Conservation (phyloP, 1,284 basidiomycete species). For the Trametes polyzona region DNA sequence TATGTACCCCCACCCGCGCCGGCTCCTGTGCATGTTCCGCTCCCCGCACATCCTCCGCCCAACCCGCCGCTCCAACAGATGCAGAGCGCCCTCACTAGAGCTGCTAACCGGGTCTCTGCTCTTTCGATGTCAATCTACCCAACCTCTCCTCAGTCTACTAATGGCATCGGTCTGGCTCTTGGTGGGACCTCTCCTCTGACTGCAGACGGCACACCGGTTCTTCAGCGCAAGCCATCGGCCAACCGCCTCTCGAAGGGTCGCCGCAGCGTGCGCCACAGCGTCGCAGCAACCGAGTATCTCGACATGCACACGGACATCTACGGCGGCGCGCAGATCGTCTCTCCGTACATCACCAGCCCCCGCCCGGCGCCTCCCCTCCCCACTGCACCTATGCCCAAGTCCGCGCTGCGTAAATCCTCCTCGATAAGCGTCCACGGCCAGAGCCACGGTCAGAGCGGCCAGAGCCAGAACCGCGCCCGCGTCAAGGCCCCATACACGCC, state of each 20-base stretch:
- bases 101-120: conserved; percentile 47
- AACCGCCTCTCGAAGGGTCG: conserved; percentile 29
- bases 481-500: conserved; percentile 64
- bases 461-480: conserved; percentile 53
- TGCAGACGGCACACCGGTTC: conserved; percentile 46
- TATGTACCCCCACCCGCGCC: neutral
- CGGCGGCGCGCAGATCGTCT: conserved; percentile 54
- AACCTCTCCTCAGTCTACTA: conserved; percentile 43
- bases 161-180: conserved; percentile 49
- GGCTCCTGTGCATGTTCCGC: conserved; percentile 7
- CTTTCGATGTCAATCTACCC: conserved; percentile 60
- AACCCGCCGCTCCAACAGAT: conserved; percentile 26
- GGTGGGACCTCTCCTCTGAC: conserved; percentile 46
- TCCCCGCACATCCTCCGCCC: neutral
- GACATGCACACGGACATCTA: conserved; percentile 39
- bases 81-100: conserved; percentile 25
- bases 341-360: conserved; percentile 37
- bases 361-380: conserved; percentile 22
- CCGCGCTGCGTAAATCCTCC: conserved; percentile 32
- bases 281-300: conserved; percentile 20
- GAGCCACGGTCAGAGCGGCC: conserved; percentile 39
- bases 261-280: conserved; percentile 33
- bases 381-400: conserved; percentile 43
- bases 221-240: conserved; percentile 32
- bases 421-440: conserved; percentile 19